Base-by-base conservation (phyloP, 257 asterid species). In the Marsdenia floribunda region DNA sequence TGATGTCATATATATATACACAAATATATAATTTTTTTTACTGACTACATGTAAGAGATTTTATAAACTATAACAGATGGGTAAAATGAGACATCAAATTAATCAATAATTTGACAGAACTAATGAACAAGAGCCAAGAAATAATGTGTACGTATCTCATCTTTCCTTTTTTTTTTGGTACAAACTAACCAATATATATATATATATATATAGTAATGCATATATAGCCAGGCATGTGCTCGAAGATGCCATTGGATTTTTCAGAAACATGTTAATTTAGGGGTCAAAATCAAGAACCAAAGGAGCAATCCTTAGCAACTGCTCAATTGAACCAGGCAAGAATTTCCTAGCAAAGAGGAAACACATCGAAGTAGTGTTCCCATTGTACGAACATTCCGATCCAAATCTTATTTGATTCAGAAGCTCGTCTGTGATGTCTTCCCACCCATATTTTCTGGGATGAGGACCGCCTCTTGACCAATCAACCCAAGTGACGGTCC, bases 401-500 rank as follows among this genome's bases (percentile, higher is more conserved):
- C 86, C 85, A 22, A 76, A 71, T 6, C 90, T 81, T 6, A 89
- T 80, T 9, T 72, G 49, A 46, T 86, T 68, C 71, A 91, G 44
- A 70, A 89, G 57, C 6, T 86, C 91, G 21, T 78, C 78, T 0
- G 68, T 84, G 6, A 89, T 83, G 47, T 91, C 97, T 2, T 53
- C 38, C 90, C 87, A 70, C 24, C 90, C 89, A 29, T 83, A 89
- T 67, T 70, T 84, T 76, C 79, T 82, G 1, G 97, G 97, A 63
- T 91, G 97, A 0, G 96, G 83, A 0, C 97, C 91, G 1, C 88
- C 91, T 68, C 85, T 75, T 0, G 92, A 88, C 97, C 96, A 89
- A 55, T 91, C 92, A 42, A 89, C 92, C 82, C 85, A 79, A 2
- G 96, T 89, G 4, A 86, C 24, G 6, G 74, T 80, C 78, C 91